Conservation (phyloP, 2,329 filamentous ascomycete species). For the Nemania diffusa region DNA sequence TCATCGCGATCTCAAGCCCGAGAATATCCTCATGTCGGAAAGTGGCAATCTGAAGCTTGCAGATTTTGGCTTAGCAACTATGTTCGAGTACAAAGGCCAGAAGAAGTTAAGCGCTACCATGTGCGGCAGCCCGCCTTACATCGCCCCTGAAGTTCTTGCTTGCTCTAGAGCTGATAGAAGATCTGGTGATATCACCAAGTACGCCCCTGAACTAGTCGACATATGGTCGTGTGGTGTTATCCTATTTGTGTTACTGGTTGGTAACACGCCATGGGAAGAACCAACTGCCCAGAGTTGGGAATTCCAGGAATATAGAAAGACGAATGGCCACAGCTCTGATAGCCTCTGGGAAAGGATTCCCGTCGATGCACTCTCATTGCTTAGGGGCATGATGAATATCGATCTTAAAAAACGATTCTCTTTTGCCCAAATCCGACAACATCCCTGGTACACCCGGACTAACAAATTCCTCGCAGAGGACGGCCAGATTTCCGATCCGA, state of each 20-base stretch:
- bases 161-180: constrained; percentile 61
- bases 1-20: constrained; percentile 91
- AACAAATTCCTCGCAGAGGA: constrained; percentile 81
- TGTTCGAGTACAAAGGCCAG: constrained; percentile 89
- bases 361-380: constrained; percentile 76
- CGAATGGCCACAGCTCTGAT: constrained; percentile 83
- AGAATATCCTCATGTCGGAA: constrained; percentile 90
- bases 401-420: constrained; percentile 80
- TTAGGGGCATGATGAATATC: constrained; percentile 93
- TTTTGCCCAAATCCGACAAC: constrained; percentile 86
- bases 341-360: constrained; percentile 87
- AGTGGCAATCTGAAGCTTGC: constrained; percentile 92
- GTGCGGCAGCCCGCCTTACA: constrained; percentile 96
- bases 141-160: constrained; percentile 87
- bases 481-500: constrained; percentile 79
- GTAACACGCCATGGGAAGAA: constrained; percentile 98
- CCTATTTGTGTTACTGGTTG: constrained; percentile 93
- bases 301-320: constrained; percentile 85
- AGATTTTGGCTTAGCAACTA: constrained; percentile 93
- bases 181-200: constrained; percentile 65
- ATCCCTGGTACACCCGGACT: constrained; percentile 91
- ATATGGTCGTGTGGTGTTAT: constrained; percentile 99
- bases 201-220: constrained; percentile 83
- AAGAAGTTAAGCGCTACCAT: constrained; percentile 86
- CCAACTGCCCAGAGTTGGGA: constrained; percentile 88